These are phyloP conservation scores for Cylindrotheca fusiformis DNA, from an alignment of 108 stramenopile genomes.

Conservation along the genomic window DNA sequence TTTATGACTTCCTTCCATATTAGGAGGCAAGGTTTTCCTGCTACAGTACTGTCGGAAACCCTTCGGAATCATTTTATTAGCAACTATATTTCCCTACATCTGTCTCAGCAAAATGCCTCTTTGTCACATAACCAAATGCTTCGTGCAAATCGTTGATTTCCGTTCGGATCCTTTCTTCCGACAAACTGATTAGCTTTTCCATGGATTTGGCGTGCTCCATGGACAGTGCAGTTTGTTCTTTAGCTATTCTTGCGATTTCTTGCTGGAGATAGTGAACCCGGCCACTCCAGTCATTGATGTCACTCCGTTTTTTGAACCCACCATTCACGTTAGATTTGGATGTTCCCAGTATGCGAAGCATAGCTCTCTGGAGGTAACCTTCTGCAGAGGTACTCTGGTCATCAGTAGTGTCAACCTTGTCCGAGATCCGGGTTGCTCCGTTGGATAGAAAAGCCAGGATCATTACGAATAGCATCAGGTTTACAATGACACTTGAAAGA, in stretches of 20 bases:
- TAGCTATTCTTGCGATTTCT: slow-evolving; percentile 40
- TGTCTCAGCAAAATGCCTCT: too few species aligned
- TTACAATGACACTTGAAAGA: slow-evolving; percentile 42
- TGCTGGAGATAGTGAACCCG: slow-evolving; percentile 32
- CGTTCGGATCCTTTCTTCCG: slow-evolving; percentile 17
- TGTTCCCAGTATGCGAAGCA: slow-evolving; percentile 41
- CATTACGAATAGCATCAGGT: slow-evolving; percentile 31
- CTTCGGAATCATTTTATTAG: too few species aligned
- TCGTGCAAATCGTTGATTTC: slow-evolving; percentile 24
- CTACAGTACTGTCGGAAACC: too few species aligned
- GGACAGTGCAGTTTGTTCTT: slow-evolving; percentile 21
- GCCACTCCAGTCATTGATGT: slow-evolving; percentile 38
- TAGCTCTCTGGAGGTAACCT: slow-evolving; percentile 23
- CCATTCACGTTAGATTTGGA: slow-evolving; percentile 2
- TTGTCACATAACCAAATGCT: slow-evolving; percentile 13
- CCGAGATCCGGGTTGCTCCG: not conserved
- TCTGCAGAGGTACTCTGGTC: not conserved
- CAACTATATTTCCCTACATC: too few species aligned
- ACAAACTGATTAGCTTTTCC: slow-evolving; percentile 13
- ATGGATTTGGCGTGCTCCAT: slow-evolving; percentile 19
- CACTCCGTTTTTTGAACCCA: not conserved
- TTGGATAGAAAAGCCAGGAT: slow-evolving; percentile 43
- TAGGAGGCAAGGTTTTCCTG: too few species aligned
- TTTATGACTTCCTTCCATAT: too few species aligned
- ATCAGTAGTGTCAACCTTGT: slow-evolving; percentile 2